Conservation (phyloP, 768 basidiomycete species). For the Boletus fagicola region DNA sequence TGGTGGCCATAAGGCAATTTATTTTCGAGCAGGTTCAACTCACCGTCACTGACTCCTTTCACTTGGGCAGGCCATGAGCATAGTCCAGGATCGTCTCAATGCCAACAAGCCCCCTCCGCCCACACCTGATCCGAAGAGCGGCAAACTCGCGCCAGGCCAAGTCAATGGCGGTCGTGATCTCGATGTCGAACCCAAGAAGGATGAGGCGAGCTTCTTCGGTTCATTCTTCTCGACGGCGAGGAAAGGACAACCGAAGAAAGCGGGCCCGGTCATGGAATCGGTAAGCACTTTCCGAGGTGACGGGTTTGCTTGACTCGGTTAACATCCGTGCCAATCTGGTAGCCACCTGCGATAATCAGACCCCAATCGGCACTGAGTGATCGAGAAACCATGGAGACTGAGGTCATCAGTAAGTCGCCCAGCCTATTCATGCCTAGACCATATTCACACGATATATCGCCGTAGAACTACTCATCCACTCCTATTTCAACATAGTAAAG, state of each 20-base stretch:
- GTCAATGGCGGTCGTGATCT: conserved; percentile 94
- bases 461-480: conserved; percentile 89
- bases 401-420: conserved; percentile 90
- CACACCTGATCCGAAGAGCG: conserved; percentile 62
- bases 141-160: conserved; percentile 56
- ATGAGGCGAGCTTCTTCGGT: conserved; percentile 90
- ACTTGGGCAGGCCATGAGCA: conserved; percentile 69
- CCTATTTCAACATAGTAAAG: conserved; percentile 98
- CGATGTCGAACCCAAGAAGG: conserved; percentile 85
- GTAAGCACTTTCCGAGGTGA: conserved; percentile 32
- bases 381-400: conserved; percentile 96
- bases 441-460: conserved; percentile 2
- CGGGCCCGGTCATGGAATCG: conserved; percentile 56
- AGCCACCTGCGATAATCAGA: conserved; percentile 84
- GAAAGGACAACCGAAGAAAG: conserved; percentile 64
- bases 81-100: conserved; percentile 80
- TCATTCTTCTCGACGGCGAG: conserved; percentile 84
- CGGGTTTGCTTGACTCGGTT: conserved; percentile 13
- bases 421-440: not conserved
- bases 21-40: not conserved
- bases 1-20: conserved; percentile 79
- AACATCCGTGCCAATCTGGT: conserved; percentile 5
- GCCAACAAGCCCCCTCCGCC: conserved; percentile 70
- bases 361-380: conserved; percentile 91
- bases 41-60: conserved; percentile 1